A percentile compares a stretch with the other conserved stretches of the same genome.
These are phyloP conservation scores for Rhododendron ferrugineum DNA, from an alignment of 148 eudicot species.

Conservation along the genomic window DNA sequence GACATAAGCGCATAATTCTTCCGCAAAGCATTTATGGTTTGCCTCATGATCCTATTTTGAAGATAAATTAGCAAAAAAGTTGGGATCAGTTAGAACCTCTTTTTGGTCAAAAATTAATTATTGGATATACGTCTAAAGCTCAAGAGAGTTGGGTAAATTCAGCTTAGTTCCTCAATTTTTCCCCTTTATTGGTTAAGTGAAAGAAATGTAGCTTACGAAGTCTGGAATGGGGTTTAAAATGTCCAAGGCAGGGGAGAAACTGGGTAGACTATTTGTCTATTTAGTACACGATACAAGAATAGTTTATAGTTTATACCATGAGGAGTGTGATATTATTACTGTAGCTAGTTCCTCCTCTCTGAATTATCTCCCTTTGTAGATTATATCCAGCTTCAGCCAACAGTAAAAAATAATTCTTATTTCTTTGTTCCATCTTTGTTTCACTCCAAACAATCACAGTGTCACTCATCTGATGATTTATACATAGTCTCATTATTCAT, in stretches of 20 bases:
- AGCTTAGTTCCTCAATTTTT: background rate
- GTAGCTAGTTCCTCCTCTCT: background rate
- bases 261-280: background rate
- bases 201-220: background rate
- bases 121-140: background rate
- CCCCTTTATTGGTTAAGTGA: background rate
- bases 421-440: background rate
- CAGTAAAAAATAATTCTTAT: background rate
- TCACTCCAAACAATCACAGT: background rate
- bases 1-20: background rate
- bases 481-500: background rate
- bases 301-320: background rate
- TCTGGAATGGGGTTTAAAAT: background rate
- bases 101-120: background rate
- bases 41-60: background rate
- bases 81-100: background rate
- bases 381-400: background rate
- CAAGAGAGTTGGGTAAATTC: background rate
- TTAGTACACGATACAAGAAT: background rate
- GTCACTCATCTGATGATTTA: background rate
- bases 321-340: background rate
- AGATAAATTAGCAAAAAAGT: background rate
- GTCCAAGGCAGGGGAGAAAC: background rate
- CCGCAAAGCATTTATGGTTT: background rate
- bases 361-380: no score